These are phyloP conservation scores for Malus sieversii DNA, from an alignment of 306 rosid genomes.

Conservation along the genomic window DNA sequence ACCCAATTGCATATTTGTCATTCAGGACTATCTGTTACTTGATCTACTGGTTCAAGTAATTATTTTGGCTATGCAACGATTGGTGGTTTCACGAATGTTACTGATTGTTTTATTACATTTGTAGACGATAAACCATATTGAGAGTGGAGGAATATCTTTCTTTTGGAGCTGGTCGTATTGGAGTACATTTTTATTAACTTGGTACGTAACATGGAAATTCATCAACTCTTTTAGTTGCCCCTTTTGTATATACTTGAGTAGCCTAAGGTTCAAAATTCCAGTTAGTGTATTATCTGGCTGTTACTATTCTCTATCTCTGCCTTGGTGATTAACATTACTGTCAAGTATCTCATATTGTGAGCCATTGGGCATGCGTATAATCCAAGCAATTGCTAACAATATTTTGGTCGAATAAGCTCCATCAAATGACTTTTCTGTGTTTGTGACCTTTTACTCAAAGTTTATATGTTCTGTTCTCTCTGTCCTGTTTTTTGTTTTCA, in stretches of 20 bases:
- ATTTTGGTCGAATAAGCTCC: background rate
- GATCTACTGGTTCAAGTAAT: background rate
- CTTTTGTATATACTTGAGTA: background rate
- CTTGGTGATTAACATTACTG: background rate
- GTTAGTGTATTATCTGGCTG: background rate
- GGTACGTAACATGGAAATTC: conserved; percentile 36
- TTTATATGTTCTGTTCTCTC: background rate
- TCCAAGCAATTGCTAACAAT: background rate
- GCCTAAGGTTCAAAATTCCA: background rate
- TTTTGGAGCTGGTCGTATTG: conserved; percentile 98
- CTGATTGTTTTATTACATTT: conserved; percentile 5
- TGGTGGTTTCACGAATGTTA: background rate
- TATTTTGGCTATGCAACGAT: background rate
- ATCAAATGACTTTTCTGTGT: background rate
- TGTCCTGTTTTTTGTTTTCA: background rate
- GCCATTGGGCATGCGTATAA: conserved; percentile 1
- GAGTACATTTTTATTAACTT: conserved; percentile 90
- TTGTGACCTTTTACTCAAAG: background rate
- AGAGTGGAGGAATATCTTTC: conserved; percentile 81
- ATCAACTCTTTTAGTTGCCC: conserved; percentile 1
- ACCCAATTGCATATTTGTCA: background rate
- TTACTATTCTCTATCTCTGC: background rate
- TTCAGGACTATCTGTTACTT: background rate
- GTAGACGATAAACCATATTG: conserved; percentile 57
- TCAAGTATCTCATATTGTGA: conserved; percentile 6